Base-by-base conservation (phyloP, 2,329 filamentous ascomycete species). In the Phoma sp. region DNA sequence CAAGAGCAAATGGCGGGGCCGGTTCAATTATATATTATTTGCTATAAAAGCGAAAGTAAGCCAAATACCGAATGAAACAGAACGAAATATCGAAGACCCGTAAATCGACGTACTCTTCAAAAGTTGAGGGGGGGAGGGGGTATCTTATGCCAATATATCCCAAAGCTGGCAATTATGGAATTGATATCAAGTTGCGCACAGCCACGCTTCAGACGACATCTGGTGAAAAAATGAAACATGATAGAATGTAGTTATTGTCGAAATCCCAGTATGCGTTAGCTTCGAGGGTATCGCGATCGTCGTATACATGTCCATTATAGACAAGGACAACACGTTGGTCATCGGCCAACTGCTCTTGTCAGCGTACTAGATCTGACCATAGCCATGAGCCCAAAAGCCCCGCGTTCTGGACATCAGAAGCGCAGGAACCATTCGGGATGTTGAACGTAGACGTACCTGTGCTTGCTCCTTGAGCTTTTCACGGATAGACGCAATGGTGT, bases 231-330 rank as follows among this genome's bases (percentile, higher is more conserved):
- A 54, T 45, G 25, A 45, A 54, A 36, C 45, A 48, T n/a, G 52
- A 46, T 10, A 96, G 77, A 30, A 95, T 80, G 68, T 95, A 47
- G 36, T 47, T 44, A 83, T 32, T 86, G 43, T 59, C 89, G 57
- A 83, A 81, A 64, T 86, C 84, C 89, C 90, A 96, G 43, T 89
- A 89, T 64, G 57, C 53, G 14, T 95, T 89, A 3, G 83, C 82
- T 39, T 79, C 74, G 14, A 96, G 78, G 0, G 87, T 82, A 18
- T 83, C 71, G 48, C 82, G 81, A 60, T 93, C 90, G 60, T 87
- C 86, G 40, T 96, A 82, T 45, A 93, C 84, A 70, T 87, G 91
- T 62, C 93, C 93, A 74, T 95, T 82, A 72, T 96, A 96, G 18
- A 86, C 87, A 55, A 96, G 83, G 48, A 86, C 85, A 45, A 96